Base-by-base conservation (phyloP, 2,329 filamentous ascomycete species). In the Leptographium lundbergii region DNA sequence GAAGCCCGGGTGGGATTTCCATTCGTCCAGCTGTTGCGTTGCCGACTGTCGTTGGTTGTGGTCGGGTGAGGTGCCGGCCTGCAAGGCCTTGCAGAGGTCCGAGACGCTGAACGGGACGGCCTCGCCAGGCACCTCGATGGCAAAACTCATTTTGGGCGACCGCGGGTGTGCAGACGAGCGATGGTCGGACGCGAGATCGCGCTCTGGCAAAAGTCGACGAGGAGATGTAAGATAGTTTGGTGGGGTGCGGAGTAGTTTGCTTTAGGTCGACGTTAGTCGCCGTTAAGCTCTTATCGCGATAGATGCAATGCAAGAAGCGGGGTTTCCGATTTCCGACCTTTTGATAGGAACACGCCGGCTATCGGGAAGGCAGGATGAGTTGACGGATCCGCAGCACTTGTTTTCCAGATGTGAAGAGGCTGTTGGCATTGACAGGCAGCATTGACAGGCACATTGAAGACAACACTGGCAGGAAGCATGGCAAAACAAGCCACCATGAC, bases 91-190 rank as follows among this genome's bases (percentile, higher is more conserved):
- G 67, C 82, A 84, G 29, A 91, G 79, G 68, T 85, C 81, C 60
- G 80, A 76, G 60, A 80, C 71, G 61, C 72, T 84, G 63, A 91
- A 75, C 58, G 88, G 87, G 65, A 79, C 90, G 52, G 90, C 87
- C 74, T 94, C 90, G 64, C 88, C 91, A 7, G 88, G 81, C 61
- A 90, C 84, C 74, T 95, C 90, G 68, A 95, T 84, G 61, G 81
- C 73, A 70, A 86, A 86, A 69, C 77, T 82, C 86, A 89, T 89
- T 63, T 62, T 66, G 45, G 11, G 34, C 50, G 4, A 6, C 4
- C 19, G 9, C 24, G 19, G 29, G 29, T 13, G 22, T 24, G 19
- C 42, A 19, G 42, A 45, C 42, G 42, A 5, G 6, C 19, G 42
- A 25, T 27, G 22, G 47, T 14, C 47, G 24, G 47, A n/a, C 19